Evolutionary conservation across 2,329 filamentous ascomycete species (phyloP), one percentile per base, ranked within the genome.

Genomic region (Alternaria brassicae): DNA sequence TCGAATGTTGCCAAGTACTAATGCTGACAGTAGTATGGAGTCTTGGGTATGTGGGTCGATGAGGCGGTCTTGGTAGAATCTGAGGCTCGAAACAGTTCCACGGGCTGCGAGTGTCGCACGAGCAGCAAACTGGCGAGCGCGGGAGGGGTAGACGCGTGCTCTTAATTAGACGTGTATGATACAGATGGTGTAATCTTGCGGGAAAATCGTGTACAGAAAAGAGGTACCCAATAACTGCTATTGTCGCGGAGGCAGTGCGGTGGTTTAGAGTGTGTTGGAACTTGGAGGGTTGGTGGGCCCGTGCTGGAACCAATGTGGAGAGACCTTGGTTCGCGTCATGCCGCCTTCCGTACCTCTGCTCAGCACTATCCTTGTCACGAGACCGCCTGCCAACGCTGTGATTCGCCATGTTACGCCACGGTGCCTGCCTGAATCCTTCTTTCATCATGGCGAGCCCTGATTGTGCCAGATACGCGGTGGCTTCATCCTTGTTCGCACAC

Each of bases 231-330:
- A n/a, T 42, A 40, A 23, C 34, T 47, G 47, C 30, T 40, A 23
- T 50, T 37, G 34, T 13, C 10, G 23, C 28, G n/a, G 40, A 37
- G 53, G 40, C 49, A 27, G 60, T 45, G 53, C 23, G 48, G 30
- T 37, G 34, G 39, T 28, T 56, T 41, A 32, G 40, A 30, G 39
- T 15, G 48, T 45, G 52, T 53, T 60, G 56, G 56, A 25, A 36
- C 48, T 53, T 60, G 56, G 56, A 25, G 40, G 32, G 37, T 56
- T 41, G 27, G 50, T 37, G 42, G 49, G 40, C 42, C 56, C 27
- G 28, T 21, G 44, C 28, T 40, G 41, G 57, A 56, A 53, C 48
- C 52, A 56, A 53, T 60, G 60, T 56, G 57, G 57, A 60, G 57
- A 50, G 39, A 55, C 30, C 42, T 49, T 41, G 37, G 49, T 28